A percentile compares a stretch with the other conserved stretches of the same genome.
Evolutionary conservation across 163 green algal genomes (phyloP).

Genomic region (Chloromonas sp.): DNA sequence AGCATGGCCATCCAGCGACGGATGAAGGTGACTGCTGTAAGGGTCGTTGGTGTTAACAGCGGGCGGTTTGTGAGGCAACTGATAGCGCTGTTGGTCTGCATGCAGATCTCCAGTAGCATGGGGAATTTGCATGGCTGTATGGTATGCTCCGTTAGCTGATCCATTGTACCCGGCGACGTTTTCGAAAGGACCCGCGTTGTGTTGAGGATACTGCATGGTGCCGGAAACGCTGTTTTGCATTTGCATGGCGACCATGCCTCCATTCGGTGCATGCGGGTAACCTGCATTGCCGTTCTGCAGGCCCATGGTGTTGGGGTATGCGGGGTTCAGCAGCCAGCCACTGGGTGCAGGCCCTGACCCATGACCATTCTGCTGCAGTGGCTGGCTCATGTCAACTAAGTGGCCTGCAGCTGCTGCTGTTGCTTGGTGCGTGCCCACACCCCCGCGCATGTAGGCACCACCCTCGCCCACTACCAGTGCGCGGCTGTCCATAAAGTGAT

Average conservation of each 20-base stretch:
- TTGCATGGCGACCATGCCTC: not conserved
- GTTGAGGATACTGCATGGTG: too few relatives aligned
- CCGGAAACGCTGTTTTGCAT: not conserved
- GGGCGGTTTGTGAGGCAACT: too few relatives aligned
- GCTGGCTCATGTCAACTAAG: not conserved
- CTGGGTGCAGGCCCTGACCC: not conserved
- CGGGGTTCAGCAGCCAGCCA: too few relatives aligned
- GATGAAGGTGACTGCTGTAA: not conserved
- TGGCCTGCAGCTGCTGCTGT: not conserved
- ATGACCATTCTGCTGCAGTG: not conserved
- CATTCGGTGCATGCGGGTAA: not conserved
- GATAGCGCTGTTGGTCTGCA: too few relatives aligned
- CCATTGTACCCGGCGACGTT: too few relatives aligned
- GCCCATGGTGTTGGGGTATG: too few relatives aligned
- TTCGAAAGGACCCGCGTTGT: too few relatives aligned
- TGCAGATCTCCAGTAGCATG: too few relatives aligned
- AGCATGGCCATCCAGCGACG: not conserved
- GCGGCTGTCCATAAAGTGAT: not conserved
- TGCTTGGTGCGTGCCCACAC: not conserved
- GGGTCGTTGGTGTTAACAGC: too few relatives aligned
- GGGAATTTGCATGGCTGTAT: too few relatives aligned
- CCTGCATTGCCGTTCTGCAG: not conserved
- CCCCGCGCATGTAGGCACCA: not conserved
- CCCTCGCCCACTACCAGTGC: not conserved
- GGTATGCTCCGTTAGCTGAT: too few relatives aligned